Evolutionary conservation across 768 basidiomycete genomes (phyloP).

Genomic region (Russula sp.): DNA sequence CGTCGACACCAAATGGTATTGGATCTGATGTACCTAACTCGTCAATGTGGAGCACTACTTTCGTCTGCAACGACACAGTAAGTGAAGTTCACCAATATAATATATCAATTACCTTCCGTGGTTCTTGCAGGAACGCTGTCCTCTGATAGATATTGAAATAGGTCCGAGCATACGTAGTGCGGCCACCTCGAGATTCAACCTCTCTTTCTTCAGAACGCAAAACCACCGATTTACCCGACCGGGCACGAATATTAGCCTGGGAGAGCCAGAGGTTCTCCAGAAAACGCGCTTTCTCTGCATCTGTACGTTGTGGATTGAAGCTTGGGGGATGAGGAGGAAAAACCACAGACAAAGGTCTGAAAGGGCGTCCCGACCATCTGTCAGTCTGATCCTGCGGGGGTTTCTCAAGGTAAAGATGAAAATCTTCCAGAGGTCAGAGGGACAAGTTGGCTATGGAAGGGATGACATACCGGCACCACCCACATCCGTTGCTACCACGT

Average conservation of each 20-base stretch:
- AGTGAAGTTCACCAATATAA: neutral
- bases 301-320: conserved; percentile 58
- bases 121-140: conserved; percentile 69
- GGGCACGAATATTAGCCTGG: conserved; percentile 75
- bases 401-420: conserved; percentile 78
- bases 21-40: conserved; percentile 67
- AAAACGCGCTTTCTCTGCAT: conserved; percentile 72
- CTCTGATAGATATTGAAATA: conserved; percentile 88
- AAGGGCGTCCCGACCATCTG: conserved; percentile 82
- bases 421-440: conserved; percentile 44
- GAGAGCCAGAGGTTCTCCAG: conserved; percentile 85
- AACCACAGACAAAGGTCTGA: conserved; percentile 74
- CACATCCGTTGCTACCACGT: conserved; percentile 76
- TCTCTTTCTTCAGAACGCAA: conserved; percentile 67
- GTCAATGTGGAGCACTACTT: conserved; percentile 85
- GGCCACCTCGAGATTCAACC: conserved; percentile 61
- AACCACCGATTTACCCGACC: conserved; percentile 65
- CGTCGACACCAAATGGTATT: conserved; percentile 64
- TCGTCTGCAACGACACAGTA: conserved; percentile 49
- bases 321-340: conserved; percentile 63
- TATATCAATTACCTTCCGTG: conserved; percentile 59
- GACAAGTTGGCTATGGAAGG: neutral
- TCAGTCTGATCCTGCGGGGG: conserved; percentile 79
- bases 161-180: conserved; percentile 63
- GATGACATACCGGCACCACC: conserved; percentile 69